Evolutionary conservation across 2,329 filamentous ascomycete species (phyloP), one percentile per base, ranked within the genome.

Genomic region (Cryphonectria radicalis): DNA sequence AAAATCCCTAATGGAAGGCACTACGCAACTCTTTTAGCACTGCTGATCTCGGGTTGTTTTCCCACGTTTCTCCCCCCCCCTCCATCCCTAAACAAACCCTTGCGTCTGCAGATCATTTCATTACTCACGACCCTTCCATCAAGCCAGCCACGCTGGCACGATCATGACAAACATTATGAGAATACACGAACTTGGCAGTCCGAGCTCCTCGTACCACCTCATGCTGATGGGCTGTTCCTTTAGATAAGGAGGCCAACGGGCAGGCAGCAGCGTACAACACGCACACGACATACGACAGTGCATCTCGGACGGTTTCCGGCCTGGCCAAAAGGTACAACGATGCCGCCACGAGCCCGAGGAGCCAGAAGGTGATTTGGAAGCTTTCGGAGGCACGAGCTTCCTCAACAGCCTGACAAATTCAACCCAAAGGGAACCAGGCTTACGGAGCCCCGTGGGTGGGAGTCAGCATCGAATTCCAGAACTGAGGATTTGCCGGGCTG

Each of bases 41-140:
- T 66, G 70, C 66, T 42, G 66, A 71, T 69, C 70, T 69, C 66
- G 66, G 70, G 40, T 25, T 43, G 32, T 71, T 71, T 66, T 66
- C 37, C 28, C 66, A 57, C 62, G 62, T 64, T 64, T 28, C n/a
- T n/a, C 13, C 35, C 37, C 13, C 35, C 37, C 28, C 28, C 28
- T 28, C 28, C 28, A 28, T 28, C 28, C 62, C n/a, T 32, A 32
- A 32, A 32, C 32, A 64, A 40, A 63, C 62, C 62, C 62, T 64
- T 64, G 40, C 14, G 13, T 64, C 35, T 46, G 62, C 62, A 64
- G 37, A 64, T 40, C 37, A 40, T 40, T 40, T 64, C 62, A 32
- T 28, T 19, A 32, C n/a, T 25, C 32, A 62, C 22, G 28, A 37
- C 32, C 35, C 28, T 19, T 22, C 59, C 32, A 17, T 11, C 35